These are phyloP conservation scores for Kazachstania taianensis DNA, from an alignment of 805 yeast genomes.

Conservation along the genomic window DNA sequence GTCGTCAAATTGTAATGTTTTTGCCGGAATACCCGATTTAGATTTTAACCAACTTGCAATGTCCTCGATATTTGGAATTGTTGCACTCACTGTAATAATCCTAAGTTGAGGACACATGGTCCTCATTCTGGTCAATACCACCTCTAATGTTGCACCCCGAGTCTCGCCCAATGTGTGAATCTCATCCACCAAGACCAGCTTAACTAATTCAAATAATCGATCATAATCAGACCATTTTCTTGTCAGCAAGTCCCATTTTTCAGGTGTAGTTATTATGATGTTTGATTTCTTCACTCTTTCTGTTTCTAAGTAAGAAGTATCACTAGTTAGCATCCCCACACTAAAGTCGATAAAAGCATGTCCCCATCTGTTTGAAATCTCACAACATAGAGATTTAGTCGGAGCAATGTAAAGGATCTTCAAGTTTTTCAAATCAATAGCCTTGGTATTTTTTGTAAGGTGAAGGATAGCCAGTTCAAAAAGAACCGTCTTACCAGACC, in stretches of 20 bases:
- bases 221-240: constrained; percentile 39
- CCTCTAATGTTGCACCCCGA: constrained; percentile 43
- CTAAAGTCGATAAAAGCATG: constrained; percentile 33
- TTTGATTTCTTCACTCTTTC: constrained; percentile 39
- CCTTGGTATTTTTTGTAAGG: constrained; percentile 16
- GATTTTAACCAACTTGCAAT: constrained; percentile 36
- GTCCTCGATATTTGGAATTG: constrained; percentile 43
- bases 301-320: constrained; percentile 37
- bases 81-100: constrained; percentile 41
- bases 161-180: constrained; percentile 36
- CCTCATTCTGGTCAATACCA: constrained; percentile 39
- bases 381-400: constrained; percentile 46
- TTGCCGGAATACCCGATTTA: constrained; percentile 21
- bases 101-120: constrained; percentile 30
- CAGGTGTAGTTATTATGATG: constrained; percentile 50
- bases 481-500: constrained; percentile 49
- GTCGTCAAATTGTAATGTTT: constrained; percentile 36
- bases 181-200: constrained; percentile 40
- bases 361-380: constrained; percentile 39
- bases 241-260: constrained; percentile 51
- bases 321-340: constrained; percentile 47
- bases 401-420: constrained; percentile 46
- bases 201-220: constrained; percentile 32
- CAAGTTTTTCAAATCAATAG: constrained; percentile 9
- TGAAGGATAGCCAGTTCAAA: constrained; percentile 43